Evolutionary conservation across 78 protist species (phyloP), one percentile per base, ranked within the genome.

Genomic region (Protostelium mycophagum): DNA sequence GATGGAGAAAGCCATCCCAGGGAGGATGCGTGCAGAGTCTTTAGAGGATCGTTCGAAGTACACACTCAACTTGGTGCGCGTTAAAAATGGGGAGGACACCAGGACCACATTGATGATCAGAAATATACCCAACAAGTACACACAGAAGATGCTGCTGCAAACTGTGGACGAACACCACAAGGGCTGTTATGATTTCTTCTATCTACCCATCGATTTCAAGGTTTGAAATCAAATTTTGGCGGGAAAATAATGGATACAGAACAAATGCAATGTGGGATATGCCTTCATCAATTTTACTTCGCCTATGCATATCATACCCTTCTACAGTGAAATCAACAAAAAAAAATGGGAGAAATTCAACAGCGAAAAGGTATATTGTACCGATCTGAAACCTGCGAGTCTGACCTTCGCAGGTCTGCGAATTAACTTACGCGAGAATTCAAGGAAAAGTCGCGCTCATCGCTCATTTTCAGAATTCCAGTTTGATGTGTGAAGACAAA

Each of bases 121-220:
- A 86, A 96, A 97, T 87, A 93, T 97, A 38, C 98, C 98, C 35
- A 97, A 97, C 91, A 95, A 96, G 88, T 93, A 95, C 89, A 73
- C 95, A 36, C 96, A 92, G 83, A 34, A 37, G 83, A 92, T 83
- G 39, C 88, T 97, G 38, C 83, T 95, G 0, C 83, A 83, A 1
- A 85, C 87, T 1, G 83, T 97, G 51, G 96, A 97, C 86, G 90
- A 86, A 84, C 0, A 95, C 10, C 91, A 90, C n/a, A 35, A 84
- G 86, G 97, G 97, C 83, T 1, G 93, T 5, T 97, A 89, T 88
- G 97, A 97, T n/a, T 96, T 95, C 38, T 87, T 97, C 84, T 96
- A 97, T 91, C 85, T 97, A 23, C 98, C 98, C 28, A 95, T 97
- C n/a, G 98, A 97, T 88, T 95, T 93, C 84, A 73, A 83, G 85